Base-by-base conservation (phyloP, 768 basidiomycete species). In the Dioszegia aurantiaca region DNA sequence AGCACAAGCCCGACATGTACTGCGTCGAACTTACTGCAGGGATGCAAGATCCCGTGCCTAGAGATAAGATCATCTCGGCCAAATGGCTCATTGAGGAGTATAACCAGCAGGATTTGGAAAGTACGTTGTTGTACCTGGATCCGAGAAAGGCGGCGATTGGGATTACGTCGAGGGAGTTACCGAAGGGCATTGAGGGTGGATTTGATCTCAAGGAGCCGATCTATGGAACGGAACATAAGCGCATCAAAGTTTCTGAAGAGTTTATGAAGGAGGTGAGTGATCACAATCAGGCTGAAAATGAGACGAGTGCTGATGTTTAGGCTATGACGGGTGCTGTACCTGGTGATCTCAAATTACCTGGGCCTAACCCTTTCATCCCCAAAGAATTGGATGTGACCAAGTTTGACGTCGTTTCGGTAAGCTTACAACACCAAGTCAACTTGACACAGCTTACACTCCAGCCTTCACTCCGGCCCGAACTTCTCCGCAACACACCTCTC, bases 291-390 rank as follows among this genome's bases (percentile, higher is more conserved):
- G 4, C n/a, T 4, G 23, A 39, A 6, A 23, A 24, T 39, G 5
- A 9, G 27, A 47, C 3, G 5, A 2, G 17, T 30, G 27, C 36
- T 53, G 49, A 45, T 45, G 33, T 21, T 23, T 55, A 89, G 88
- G 87, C 88, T 14, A 78, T 83, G 59, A 80, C 79, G 9, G 80
- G 82, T 14, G 87, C 87, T 21, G 27, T 63, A 0, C 52, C 72
- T 14, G 45, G 58, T 4, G 88, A 88, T 51, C 79, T 98, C 4
- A 83, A 80, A 65, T 81, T 99, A 11, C 95, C 95, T 0, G 82
- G 82, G 27, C 88, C 85, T 3, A 99, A 99, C 73, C 82, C 86
- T 61, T 98, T 97, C 75, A 87, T 99, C 65, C 94, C 95, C 2
- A 82, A 85, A 3, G 85, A 90, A 63, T 78, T 99, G 31, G 83